Evolutionary conservation across 352 stramenopile genomes (phyloP), one percentile per base, ranked within the genome.

Genomic region (Phytophthora fragariaefolia): DNA sequence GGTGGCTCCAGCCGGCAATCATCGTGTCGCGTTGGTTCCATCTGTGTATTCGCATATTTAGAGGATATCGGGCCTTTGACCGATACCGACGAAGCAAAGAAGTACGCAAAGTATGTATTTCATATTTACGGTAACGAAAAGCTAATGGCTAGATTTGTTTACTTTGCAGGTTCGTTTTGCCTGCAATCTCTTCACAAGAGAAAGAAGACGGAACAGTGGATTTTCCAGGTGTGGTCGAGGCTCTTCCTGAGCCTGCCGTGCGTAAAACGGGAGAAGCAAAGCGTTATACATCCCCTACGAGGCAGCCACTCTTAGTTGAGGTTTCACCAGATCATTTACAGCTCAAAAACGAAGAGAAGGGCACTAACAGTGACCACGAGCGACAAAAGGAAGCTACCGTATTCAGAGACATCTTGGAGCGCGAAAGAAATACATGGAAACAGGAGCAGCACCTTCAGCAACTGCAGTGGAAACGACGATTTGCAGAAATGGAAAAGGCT

Each of bases 401-500:
- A 18, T 42, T 89, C 7, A 80, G 77, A 32, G 50, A 73, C n/a
- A 26, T 52, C 2, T 56, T 87, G 5, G 63, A 83, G 17, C 56
- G 63, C 13, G 76, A 90, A 20, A 68, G 67, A 30, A 76, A 64
- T 12, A 34, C 50, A 6, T 85, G 79, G 80, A 66, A 84, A 34
- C 60, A 87, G 6, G 74, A 90, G 17, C 76, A 91, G 27, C 70
- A 81, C 30, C 32, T 66, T 13, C 69, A 83, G 22, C 80, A 89
- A 51, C 55, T 69, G 7, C 73, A 89, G 51, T 88, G 82, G 78
- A 91, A 81, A 61, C 70, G 72, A 32, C 73, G 78, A 4, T 58
- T 89, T 53, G 72, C 81, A 32, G 80, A 77, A 36, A 76, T 72
- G 36, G 83, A 93, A 51, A 89, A 87, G 20, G 65, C 65, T 10